Percentiles rank a stretch among this genome's conserved stretches.
These are phyloP conservation scores for Termitomyces heimii DNA, from an alignment of 768 basidiomycete species.

Conservation along the genomic window DNA sequence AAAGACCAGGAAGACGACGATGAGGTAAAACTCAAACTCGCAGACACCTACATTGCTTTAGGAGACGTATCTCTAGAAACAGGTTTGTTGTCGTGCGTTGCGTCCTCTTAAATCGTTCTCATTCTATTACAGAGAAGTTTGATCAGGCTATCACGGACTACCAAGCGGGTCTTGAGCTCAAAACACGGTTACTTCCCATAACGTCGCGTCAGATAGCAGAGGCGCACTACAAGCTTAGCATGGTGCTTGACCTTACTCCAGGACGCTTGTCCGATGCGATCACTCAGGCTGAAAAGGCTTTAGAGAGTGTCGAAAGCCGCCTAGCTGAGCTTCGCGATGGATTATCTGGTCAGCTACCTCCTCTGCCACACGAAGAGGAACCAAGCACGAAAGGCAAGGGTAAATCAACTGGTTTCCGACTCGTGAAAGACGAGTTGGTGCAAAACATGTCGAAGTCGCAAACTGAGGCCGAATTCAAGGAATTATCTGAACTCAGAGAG, in stretches of 20 bases:
- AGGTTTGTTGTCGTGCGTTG: constrained; percentile 43
- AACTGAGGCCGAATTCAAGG: constrained; percentile 74
- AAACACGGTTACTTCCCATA: constrained; percentile 65
- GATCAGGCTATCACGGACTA: constrained; percentile 92
- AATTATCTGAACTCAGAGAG: constrained; percentile 65
- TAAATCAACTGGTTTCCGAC: constrained; percentile 44
- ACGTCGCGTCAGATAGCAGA: constrained; percentile 93
- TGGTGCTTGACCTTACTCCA: constrained; percentile 87
- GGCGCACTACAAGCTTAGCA: constrained; percentile 90
- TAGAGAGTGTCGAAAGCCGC: constrained; percentile 71
- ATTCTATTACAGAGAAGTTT: constrained; percentile 71
- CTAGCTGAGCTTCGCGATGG: constrained; percentile 52
- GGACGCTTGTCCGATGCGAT: constrained; percentile 82
- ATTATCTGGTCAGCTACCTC: constrained; percentile 31
- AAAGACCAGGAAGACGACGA: constrained; percentile 47
- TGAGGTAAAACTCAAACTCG: constrained; percentile 70
- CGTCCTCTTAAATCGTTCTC: neutral
- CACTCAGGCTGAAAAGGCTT: constrained; percentile 69
- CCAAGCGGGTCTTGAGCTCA: constrained; percentile 68
- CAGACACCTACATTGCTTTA: constrained; percentile 84
- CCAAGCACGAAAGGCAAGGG: constrained; percentile 64
- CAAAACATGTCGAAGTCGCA: constrained; percentile 67
- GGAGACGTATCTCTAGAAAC: constrained; percentile 98
- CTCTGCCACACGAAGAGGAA: constrained; percentile 23
- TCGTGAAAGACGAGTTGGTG: constrained; percentile 49